These are phyloP conservation scores for Begonia masoniana DNA, from an alignment of 306 rosid species.

Conservation along the genomic window DNA sequence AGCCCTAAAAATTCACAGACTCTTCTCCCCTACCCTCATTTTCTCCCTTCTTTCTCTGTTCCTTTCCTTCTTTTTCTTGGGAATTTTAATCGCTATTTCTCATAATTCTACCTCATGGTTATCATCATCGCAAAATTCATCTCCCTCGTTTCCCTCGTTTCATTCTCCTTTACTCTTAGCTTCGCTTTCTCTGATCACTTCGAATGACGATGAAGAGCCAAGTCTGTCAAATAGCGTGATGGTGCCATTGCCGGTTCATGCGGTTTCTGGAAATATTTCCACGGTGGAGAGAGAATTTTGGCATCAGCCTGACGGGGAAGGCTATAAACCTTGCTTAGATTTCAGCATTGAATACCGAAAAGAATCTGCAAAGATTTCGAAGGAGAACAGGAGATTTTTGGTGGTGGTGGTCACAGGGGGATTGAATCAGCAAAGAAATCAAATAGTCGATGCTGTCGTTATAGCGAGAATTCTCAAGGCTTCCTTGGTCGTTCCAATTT, in stretches of 20 bases:
- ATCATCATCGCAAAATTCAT: slow-evolving; percentile 2
- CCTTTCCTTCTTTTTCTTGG: slow-evolving; percentile 27
- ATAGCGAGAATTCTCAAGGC: slow-evolving; percentile 46
- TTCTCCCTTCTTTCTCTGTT: slow-evolving; percentile 23
- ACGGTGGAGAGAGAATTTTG: slow-evolving; percentile 34
- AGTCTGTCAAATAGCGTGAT: slow-evolving; percentile 11
- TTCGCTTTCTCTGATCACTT: slow-evolving; percentile 11
- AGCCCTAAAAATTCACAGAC: slow-evolving; percentile 10
- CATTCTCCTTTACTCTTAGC: slow-evolving; percentile 6
- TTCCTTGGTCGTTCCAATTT: slow-evolving; percentile 33
- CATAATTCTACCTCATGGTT: slow-evolving; percentile 8
- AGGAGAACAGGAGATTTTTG: slow-evolving; percentile 36
- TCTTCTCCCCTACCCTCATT: slow-evolving; percentile 9
- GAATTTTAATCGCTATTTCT: slow-evolving; percentile 11
- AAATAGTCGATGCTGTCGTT: slow-evolving; percentile 46
- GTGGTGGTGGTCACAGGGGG: slow-evolving; percentile 50
- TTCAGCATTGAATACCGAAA: slow-evolving; percentile 30
- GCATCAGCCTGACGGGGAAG: slow-evolving; percentile 36
- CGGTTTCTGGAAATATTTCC: slow-evolving; percentile 13
- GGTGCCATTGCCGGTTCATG: slow-evolving; percentile 32
- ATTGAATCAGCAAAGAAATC: slow-evolving; percentile 49
- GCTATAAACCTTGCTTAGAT: slow-evolving; percentile 31
- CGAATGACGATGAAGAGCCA: slow-evolving; percentile 8
- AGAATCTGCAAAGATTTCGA: slow-evolving; percentile 14
- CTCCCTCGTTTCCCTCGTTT: slow-evolving; percentile 5